Conservation (phyloP, 352 stramenopile genomes). For the Thalassiosira livingstoniorum region DNA sequence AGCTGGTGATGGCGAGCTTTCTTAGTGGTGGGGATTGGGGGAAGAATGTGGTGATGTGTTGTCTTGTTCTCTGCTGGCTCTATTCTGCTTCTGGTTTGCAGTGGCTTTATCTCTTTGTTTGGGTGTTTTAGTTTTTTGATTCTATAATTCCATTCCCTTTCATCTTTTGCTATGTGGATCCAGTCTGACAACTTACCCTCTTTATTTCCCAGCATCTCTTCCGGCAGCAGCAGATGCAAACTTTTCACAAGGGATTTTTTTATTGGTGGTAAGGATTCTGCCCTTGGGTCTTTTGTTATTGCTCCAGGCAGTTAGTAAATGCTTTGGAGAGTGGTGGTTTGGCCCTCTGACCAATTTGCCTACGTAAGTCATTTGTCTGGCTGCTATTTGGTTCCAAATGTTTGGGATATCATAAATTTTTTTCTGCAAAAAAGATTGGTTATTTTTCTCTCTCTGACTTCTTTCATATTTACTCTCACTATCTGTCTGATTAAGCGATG, state of each 20-base stretch:
- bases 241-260: too few relatives aligned
- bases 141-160: neutral
- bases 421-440: conserved; percentile 23
- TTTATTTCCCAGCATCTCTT: too few relatives aligned
- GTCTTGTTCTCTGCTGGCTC: too few relatives aligned
- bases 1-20: too few relatives aligned
- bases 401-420: conserved; percentile 34
- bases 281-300: conserved; percentile 4
- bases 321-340: conserved; percentile 11
- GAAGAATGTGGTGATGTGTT: too few relatives aligned
- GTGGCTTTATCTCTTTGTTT: too few relatives aligned
- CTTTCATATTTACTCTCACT: conserved; percentile 28
- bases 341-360: conserved; percentile 25
- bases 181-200: neutral
- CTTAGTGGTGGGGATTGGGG: too few relatives aligned
- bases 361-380: conserved; percentile 30
- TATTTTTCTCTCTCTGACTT: conserved; percentile 36
- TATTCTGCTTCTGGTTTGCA: too few relatives aligned
- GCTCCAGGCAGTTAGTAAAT: conserved; percentile 15
- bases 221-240: too few relatives aligned
- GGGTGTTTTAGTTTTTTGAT: too few relatives aligned
- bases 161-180: neutral
- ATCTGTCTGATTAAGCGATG: conserved; percentile 37
- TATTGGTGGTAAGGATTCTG: neutral
- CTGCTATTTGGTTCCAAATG: conserved; percentile 10